phyloP scores from a whole-genome alignment of 352 stramenopile genomes.

The Pythium diclinum region DNA sequence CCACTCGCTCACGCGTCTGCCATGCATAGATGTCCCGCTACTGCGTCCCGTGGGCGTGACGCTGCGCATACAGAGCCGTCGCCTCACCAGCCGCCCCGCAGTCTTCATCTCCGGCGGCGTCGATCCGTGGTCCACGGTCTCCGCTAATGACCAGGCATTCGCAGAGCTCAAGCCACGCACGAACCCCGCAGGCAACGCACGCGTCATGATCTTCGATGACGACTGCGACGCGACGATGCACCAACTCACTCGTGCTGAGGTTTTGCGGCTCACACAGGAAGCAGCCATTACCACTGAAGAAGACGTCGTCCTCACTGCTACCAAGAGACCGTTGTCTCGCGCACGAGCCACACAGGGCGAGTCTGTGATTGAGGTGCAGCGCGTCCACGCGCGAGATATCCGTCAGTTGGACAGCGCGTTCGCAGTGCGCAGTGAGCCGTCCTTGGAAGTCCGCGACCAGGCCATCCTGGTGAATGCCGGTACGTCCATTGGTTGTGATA shows the following conservation, averaged over 20 bases:
- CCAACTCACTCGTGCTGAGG: constrained; percentile 50
- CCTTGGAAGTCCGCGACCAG: constrained; percentile 61
- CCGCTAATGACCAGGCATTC: neutral
- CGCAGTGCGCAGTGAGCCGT: constrained; percentile 56
- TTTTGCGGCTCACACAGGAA: constrained; percentile 57
- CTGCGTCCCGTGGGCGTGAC: neutral
- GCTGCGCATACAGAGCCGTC: neutral
- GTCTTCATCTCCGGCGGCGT: neutral
- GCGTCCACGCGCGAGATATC: constrained; percentile 65
- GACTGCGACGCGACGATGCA: constrained; percentile 49
- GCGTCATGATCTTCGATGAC: constrained; percentile 51
- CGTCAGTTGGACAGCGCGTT: constrained; percentile 65
- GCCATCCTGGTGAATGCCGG: constrained; percentile 66
- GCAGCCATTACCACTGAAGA: constrained; percentile 21
- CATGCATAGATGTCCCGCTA: neutral
- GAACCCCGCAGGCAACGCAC: neutral
- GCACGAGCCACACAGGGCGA: neutral
- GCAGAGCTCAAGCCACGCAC: constrained; percentile 6
- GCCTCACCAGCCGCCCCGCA: neutral
- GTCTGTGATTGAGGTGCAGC: constrained; percentile 24
- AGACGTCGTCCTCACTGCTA: too few relatives aligned
- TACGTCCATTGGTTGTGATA: neutral
- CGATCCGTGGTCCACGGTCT: neutral
- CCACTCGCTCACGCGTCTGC: neutral
- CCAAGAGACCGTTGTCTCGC: neutral